Conservation (phyloP, 2,329 filamentous ascomycete genomes). For the Fusarium sp. region DNA sequence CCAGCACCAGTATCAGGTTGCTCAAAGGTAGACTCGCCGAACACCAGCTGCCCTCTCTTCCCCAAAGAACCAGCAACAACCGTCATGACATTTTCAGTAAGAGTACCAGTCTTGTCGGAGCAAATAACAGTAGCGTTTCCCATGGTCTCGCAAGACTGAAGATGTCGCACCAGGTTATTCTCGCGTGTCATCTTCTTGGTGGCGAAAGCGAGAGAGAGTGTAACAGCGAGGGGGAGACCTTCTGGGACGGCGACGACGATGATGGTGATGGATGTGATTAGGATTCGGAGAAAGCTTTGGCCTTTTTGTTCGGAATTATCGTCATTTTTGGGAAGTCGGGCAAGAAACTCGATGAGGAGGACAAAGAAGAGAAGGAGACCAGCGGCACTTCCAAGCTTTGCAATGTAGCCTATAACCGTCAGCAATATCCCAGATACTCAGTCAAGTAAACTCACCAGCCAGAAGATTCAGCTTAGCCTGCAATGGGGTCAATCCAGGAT, state of each 20-base stretch:
- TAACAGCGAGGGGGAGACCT: conserved; percentile 73
- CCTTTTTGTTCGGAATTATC: conserved; percentile 63
- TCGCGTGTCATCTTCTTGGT: conserved; percentile 76
- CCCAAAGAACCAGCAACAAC: conserved; percentile 72
- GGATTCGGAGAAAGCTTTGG: conserved; percentile 67
- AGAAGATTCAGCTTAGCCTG: conserved; percentile 60
- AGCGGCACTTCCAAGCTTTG: conserved; percentile 66
- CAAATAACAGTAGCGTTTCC: conserved; percentile 79
- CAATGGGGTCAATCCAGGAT: conserved; percentile 62
- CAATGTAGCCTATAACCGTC: conserved; percentile 40
- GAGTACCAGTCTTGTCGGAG: conserved; percentile 65
- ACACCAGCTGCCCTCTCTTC: conserved; percentile 24
- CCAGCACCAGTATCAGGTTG: conserved; percentile 32
- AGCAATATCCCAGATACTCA: not conserved
- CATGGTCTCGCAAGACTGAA: conserved; percentile 77
- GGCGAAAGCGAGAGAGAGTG: conserved; percentile 73
- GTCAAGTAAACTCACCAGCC: conserved; percentile 19
- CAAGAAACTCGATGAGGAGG: conserved; percentile 82
- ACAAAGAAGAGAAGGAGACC: conserved; percentile 80
- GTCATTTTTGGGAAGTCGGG: conserved; percentile 63
- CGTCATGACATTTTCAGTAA: conserved; percentile 75
- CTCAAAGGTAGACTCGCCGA: conserved; percentile 58
- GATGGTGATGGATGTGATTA: conserved; percentile 73
- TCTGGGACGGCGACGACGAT: conserved; percentile 75
- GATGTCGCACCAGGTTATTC: conserved; percentile 74